Conservation (phyloP, 208 protist genomes). For the Wallacemonas sp. region DNA sequence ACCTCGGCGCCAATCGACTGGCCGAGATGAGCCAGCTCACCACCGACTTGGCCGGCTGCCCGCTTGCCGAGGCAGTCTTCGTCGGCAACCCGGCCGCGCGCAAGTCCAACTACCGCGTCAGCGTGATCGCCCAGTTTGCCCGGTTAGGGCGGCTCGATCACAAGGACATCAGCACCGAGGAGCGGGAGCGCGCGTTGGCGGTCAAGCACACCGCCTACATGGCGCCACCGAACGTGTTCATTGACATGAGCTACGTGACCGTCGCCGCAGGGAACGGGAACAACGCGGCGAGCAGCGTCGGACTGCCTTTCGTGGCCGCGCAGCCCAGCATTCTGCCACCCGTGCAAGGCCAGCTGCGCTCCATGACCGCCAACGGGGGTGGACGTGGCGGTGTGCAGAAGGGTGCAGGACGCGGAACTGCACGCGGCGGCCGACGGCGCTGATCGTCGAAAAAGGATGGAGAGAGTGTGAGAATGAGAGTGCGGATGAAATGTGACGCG, state of each 20-base stretch:
- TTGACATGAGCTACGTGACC: slow-evolving; percentile 64
- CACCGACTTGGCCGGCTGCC: slow-evolving; percentile 41
- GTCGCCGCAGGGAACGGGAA: neutral
- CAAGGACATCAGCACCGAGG: slow-evolving; percentile 62
- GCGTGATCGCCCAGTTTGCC: slow-evolving; percentile 47
- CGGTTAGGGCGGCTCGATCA: slow-evolving; percentile 53
- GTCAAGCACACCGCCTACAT: slow-evolving; percentile 28
- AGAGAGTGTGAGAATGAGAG: neutral
- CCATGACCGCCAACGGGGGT: slow-evolving; percentile 6
- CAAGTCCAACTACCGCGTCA: slow-evolving; percentile 74
- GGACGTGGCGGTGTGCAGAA: neutral
- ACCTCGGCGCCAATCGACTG: slow-evolving; percentile 75
- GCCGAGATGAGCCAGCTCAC: slow-evolving; percentile 54
- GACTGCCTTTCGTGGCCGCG: neutral
- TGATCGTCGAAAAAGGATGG: too few relatives aligned
- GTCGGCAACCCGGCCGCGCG: slow-evolving; percentile 78
- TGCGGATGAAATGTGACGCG: neutral
- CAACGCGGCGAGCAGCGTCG: neutral
- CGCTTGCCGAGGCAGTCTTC: slow-evolving; percentile 40
- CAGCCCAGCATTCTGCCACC: slow-evolving; percentile 9
- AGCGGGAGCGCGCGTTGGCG: slow-evolving; percentile 63
- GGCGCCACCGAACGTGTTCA: slow-evolving; percentile 69
- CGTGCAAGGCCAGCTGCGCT: slow-evolving; percentile 16
- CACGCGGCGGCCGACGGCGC: slow-evolving; percentile 1
- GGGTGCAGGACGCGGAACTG: neutral